Evolutionary conservation across 1,284 basidiomycete genomes (phyloP), one percentile per base, ranked within the genome.

Genomic region (Cryptococcus sp.): DNA sequence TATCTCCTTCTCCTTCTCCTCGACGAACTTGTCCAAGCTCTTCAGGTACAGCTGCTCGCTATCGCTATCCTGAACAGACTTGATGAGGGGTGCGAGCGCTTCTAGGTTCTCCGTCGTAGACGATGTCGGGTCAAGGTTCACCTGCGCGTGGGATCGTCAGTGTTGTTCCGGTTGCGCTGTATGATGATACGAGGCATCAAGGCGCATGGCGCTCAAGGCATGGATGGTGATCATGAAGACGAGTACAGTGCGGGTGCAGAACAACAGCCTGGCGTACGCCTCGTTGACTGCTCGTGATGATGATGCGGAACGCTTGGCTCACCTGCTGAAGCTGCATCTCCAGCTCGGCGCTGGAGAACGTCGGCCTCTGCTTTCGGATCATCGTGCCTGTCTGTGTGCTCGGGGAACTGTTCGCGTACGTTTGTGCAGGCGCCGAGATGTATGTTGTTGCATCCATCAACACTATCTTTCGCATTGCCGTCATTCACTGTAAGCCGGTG

Each of bases 1-100:
- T 72, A 99, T 99, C 79, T 99, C 94, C 57, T 85, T 83, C 75
- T 99, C 96, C 80, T 98, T 97, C 64, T 92, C 86, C 69, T 90
- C 86, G 51, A 98, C 90, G 69, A 98, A 90, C 19, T 82, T 83
- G 68, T 92, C 89, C 51, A 98, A 82, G 45, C 89, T 91, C 47
- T 89, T 85, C 39, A 99, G 84, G 77, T 94, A 99, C 15, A 87
- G 85, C 61, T 97, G 93, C 71, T 97, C 93, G 70, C 94, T 92
- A 49, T 89, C 83, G 63, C 88, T 91, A 67, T 88, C 85, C 80
- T 97, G 90, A 65, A 99, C 93, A 67, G 91, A 89, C 76, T 91
- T 92, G 78, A 96, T 91, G 48, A 96, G 87, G 38, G 93, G 91
- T 15, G 90, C 92, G 16, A 95, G 86, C 54, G 93, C 90, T 78